Conservation (phyloP, 2,329 filamentous ascomycete species). For the Elsinoe arachidis region DNA sequence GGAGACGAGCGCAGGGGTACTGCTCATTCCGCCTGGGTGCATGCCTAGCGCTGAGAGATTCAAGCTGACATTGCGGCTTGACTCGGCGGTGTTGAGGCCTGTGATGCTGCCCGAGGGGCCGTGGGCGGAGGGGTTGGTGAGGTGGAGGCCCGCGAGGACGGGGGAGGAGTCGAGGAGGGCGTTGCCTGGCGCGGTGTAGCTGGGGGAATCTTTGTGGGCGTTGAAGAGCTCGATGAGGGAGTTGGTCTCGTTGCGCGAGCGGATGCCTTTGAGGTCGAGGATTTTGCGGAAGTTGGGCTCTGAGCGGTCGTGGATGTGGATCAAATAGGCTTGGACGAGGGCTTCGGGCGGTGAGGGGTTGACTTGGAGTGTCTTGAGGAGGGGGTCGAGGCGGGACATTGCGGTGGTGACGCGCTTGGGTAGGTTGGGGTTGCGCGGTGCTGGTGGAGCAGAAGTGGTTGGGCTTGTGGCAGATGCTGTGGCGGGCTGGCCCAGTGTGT, state of each 20-base stretch:
- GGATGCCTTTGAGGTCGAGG: constrained; percentile 87
- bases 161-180: constrained; percentile 60
- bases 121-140: constrained; percentile 42
- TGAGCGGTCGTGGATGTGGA: constrained; percentile 88
- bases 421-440: constrained; percentile 53
- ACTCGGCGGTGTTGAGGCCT: constrained; percentile 15
- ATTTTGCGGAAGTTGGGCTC: constrained; percentile 95
- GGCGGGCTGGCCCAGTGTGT: constrained; percentile 38
- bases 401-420: constrained; percentile 76
- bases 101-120: constrained; percentile 23
- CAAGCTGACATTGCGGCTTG: constrained; percentile 12
- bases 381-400: constrained; percentile 79
- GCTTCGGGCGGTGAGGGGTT: constrained; percentile 84
- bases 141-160: constrained; percentile 51
- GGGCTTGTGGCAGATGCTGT: background rate
- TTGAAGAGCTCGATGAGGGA: constrained; percentile 86
- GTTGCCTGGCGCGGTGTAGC: constrained; percentile 41
- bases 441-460: constrained; percentile 45
- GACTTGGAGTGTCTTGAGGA: constrained; percentile 95
- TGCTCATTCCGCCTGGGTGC: constrained; percentile 34
- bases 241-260: constrained; percentile 66
- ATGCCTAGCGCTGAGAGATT: constrained; percentile 26
- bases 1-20: constrained; percentile 21
- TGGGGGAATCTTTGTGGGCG: constrained; percentile 60
- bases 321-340: constrained; percentile 91